Evolutionary conservation across 768 basidiomycete genomes (phyloP).

Genomic region (Botryobasidium botryosum): DNA sequence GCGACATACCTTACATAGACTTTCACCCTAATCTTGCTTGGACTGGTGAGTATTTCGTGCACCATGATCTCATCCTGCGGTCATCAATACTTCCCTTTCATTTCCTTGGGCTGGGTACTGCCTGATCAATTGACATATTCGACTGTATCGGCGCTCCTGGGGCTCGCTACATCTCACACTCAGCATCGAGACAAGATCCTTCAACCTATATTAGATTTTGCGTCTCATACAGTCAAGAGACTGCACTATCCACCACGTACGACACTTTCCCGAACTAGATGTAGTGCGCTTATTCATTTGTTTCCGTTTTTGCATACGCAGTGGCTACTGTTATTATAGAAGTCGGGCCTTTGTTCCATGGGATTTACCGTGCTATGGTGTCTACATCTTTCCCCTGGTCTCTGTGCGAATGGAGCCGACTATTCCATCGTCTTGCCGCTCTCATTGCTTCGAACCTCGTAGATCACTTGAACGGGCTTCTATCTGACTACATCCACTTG

Average conservation of each 20-base stretch:
- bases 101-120: constrained; percentile 56
- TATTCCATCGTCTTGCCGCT: constrained; percentile 35
- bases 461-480: constrained; percentile 53
- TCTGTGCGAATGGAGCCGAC: constrained; percentile 39
- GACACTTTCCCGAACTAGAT: too few relatives aligned
- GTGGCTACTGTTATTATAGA: constrained; percentile 64
- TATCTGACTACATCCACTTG: constrained; percentile 42
- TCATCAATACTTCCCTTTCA: constrained; percentile 18
- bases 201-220: constrained; percentile 45
- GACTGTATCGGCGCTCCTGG: constrained; percentile 57
- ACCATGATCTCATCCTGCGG: constrained; percentile 20
- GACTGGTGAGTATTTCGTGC: constrained; percentile 42
- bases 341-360: constrained; percentile 66
- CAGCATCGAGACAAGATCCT: constrained; percentile 33
- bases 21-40: constrained; percentile 67
- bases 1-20: constrained; percentile 55
- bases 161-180: constrained; percentile 42
- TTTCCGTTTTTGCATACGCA: too few relatives aligned
- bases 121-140: constrained; percentile 73
- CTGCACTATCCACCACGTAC: constrained; percentile 38
- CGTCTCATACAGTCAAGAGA: constrained; percentile 36
- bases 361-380: constrained; percentile 70
- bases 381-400: constrained; percentile 66
- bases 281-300: too few relatives aligned
- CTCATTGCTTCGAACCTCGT: constrained; percentile 53